Base-by-base conservation (phyloP, 2,329 filamentous ascomycete genomes). In the Colletotrichum salicis region DNA sequence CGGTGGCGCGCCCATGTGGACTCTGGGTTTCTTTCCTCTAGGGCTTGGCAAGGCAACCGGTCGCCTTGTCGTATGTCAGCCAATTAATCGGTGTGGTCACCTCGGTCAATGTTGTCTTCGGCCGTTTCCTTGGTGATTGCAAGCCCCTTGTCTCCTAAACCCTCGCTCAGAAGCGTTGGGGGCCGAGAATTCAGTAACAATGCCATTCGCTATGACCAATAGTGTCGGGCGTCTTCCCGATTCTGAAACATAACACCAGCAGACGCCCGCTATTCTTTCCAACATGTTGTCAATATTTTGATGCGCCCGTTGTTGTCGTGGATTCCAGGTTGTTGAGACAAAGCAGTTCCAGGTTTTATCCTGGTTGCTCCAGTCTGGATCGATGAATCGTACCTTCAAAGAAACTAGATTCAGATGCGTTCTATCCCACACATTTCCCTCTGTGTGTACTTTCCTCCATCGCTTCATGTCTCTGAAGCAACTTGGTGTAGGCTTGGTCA, bases 1-100 rank as follows among this genome's bases (percentile, higher is more conserved):
- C 27, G n/a, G 51, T 54, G 51, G 22, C 51, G 51, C 51, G 22
- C 27, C 51, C 51, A 19, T 6, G 51, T 54, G 22, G 6, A 27
- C 24, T 27, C 5, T 29, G 51, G 11, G 51, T 54, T 24, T 24
- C 51, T 54, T 54, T 24, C 24, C 11, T n/a, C 51, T 22, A 27
- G n/a, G 51, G n/a, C 51, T 54, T 54, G 51, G 51, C 51, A 54
- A 54, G 51, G 51, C 51, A 54, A 54, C 51, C 13, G 2, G 51
- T 54, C n/a, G 51, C 51, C 51, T 54, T 27, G 12, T 15, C 51
- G 24, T 29, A 27, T 24, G n/a, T 11, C 22, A 54, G 51, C 51
- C 51, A 54, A 54, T 29, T 48, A 22, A 7, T 48, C 19, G 41
- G 41, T 48, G 41, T 48, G 22, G 11, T 6, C 5, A 8, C n/a